These are phyloP conservation scores for Mycena albidolilacea DNA, from an alignment of 768 basidiomycete species.

Conservation along the genomic window DNA sequence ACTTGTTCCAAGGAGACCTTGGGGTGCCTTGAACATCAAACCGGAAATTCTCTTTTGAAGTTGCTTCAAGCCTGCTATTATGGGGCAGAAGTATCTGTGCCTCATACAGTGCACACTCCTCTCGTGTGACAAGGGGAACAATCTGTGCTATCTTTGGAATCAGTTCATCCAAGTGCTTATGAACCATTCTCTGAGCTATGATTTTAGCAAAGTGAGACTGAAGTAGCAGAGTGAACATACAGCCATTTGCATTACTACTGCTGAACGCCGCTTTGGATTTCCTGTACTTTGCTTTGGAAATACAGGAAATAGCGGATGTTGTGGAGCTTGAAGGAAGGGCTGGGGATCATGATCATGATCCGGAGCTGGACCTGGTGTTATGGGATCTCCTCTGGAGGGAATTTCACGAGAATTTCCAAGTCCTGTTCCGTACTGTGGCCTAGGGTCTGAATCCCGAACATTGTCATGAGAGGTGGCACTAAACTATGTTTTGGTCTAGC, in stretches of 20 bases:
- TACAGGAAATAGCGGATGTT: background rate
- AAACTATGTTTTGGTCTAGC: too few relatives aligned
- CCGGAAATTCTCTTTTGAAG: constrained; percentile 5
- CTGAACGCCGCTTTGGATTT: constrained; percentile 5
- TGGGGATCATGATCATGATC: too few relatives aligned
- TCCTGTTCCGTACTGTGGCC: too few relatives aligned
- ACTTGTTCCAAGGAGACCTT: constrained; percentile 24
- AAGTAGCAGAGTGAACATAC: background rate
- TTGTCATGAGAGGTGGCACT: too few relatives aligned
- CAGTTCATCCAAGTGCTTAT: background rate
- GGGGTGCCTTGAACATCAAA: constrained; percentile 21
- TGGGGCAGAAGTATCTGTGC: background rate
- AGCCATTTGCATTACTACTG: background rate
- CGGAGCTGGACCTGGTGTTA: too few relatives aligned
- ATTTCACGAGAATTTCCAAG: too few relatives aligned
- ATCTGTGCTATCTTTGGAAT: constrained; percentile 8
- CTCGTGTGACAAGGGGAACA: background rate
- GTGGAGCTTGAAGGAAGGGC: background rate
- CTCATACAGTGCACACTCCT: background rate
- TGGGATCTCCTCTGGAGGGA: too few relatives aligned
- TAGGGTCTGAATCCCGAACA: too few relatives aligned
- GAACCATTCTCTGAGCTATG: constrained; percentile 5
- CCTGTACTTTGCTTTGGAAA: background rate
- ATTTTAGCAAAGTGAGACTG: too few relatives aligned
- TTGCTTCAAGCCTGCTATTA: constrained; percentile 7